Percentiles rank a stretch among this genome's conserved stretches.
Conservation (phyloP, 768 basidiomycete species). For the Peribolospora kevripleyi region DNA sequence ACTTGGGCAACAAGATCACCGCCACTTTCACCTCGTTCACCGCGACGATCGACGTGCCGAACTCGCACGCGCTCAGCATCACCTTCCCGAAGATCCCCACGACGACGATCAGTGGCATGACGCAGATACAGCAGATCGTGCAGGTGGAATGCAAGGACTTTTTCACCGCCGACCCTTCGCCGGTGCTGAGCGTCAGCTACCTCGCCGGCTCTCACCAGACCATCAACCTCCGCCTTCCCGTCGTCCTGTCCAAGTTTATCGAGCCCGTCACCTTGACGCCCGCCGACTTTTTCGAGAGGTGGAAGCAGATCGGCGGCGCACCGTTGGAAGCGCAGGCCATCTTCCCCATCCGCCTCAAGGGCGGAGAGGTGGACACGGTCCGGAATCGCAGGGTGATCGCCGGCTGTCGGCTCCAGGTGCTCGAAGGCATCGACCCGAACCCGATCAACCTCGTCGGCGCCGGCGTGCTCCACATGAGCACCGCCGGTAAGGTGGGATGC, state of each 20-base stretch:
- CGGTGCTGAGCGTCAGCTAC: slow-evolving; percentile 67
- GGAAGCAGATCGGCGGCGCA: slow-evolving; percentile 89
- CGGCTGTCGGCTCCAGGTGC: slow-evolving; percentile 49
- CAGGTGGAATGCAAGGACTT: slow-evolving; percentile 84
- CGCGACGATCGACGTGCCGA: slow-evolving; percentile 41
- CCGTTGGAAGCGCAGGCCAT: slow-evolving; percentile 76
- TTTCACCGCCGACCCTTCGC: slow-evolving; percentile 36
- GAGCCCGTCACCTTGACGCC: slow-evolving; percentile 68
- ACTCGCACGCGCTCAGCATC: slow-evolving; percentile 50
- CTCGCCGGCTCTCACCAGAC: slow-evolving; percentile 78
- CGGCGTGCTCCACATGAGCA: slow-evolving; percentile 84
- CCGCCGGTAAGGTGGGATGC: slow-evolving; percentile 84
- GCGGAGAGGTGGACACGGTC: slow-evolving; percentile 47
- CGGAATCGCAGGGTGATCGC: slow-evolving; percentile 50
- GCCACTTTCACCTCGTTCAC: slow-evolving; percentile 78
- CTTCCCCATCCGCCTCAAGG: slow-evolving; percentile 51
- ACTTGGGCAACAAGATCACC: slow-evolving; percentile 84
- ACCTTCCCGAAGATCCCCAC: slow-evolving; percentile 80
- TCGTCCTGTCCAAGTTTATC: slow-evolving; percentile 73
- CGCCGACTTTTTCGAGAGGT: slow-evolving; percentile 84
- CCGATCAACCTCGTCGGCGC: slow-evolving; percentile 79
- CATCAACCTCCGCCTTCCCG: slow-evolving; percentile 56
- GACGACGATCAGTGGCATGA: slow-evolving; percentile 48
- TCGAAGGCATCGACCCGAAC: slow-evolving; percentile 77
- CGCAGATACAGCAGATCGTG: slow-evolving; percentile 76